Evolutionary conservation across 2,329 filamentous ascomycete genomes (phyloP).

Genomic region (Coniella lustricola): DNA sequence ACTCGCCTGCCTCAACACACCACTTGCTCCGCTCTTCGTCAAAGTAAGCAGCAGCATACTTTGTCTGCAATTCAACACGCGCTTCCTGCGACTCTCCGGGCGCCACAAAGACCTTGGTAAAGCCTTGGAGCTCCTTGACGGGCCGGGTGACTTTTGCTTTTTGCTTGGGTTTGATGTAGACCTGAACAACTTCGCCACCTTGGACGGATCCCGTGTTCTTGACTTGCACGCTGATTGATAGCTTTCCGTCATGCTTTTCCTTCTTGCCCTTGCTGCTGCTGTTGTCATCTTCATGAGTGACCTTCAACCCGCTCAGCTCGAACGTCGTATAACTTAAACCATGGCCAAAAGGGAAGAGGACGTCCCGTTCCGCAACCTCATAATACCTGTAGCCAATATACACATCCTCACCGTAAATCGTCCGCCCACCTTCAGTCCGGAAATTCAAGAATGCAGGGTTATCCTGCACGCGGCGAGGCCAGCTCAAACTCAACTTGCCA

Average conservation of each 20-base stretch:
- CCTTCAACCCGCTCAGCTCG: slow-evolving; percentile 40
- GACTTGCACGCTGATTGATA: slow-evolving; percentile 44
- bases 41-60: slow-evolving; percentile 63
- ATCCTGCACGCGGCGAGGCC: slow-evolving; percentile 55
- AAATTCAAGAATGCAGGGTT: slow-evolving; percentile 66
- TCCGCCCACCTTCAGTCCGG: slow-evolving; percentile 54
- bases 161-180: slow-evolving; percentile 48
- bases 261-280: slow-evolving; percentile 34
- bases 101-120: slow-evolving; percentile 55
- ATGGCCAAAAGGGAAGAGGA: slow-evolving; percentile 24
- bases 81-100: slow-evolving; percentile 52
- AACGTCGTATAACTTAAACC: slow-evolving; percentile 24
- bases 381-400: slow-evolving; percentile 69
- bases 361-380: slow-evolving; percentile 40
- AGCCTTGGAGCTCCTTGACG: slow-evolving; percentile 58
- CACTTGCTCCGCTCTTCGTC: slow-evolving; percentile 61
- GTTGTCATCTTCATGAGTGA: no score
- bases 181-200: slow-evolving; percentile 51
- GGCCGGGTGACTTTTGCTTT: slow-evolving; percentile 48
- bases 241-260: slow-evolving; percentile 19
- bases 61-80: slow-evolving; percentile 50
- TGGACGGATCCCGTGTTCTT: slow-evolving; percentile 52
- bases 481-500: slow-evolving; percentile 59
- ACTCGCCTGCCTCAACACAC: slow-evolving; percentile 59
- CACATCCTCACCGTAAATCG: slow-evolving; percentile 65